Conservation (phyloP, 495 filamentous ascomycete species). For the Daldinia childiae region DNA sequence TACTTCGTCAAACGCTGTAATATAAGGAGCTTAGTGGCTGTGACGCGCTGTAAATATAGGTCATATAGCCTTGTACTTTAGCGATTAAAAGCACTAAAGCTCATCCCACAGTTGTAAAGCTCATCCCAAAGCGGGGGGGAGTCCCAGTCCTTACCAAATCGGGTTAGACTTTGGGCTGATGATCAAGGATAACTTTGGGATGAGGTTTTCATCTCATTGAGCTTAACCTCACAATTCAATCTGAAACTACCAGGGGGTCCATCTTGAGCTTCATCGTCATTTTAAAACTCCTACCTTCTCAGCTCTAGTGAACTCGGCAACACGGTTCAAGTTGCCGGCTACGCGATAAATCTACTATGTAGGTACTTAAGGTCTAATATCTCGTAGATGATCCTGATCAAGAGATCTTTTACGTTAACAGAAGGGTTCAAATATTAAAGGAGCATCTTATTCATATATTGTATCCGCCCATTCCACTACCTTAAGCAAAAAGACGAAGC, state of each 20-base stretch:
- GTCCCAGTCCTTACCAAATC: too few relatives aligned
- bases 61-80: too few relatives aligned
- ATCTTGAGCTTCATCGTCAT: slow-evolving; percentile 44
- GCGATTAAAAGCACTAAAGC: too few relatives aligned
- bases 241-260: slow-evolving; percentile 34
- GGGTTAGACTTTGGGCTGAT: too few relatives aligned
- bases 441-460: not conserved
- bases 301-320: not conserved
- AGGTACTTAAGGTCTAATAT: not conserved
- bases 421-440: not conserved
- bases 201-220: too few relatives aligned
- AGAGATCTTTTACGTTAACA: not conserved
- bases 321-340: not conserved
- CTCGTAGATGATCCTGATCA: not conserved
- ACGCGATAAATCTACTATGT: not conserved
- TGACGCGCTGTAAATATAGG: too few relatives aligned
- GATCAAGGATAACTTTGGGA: too few relatives aligned
- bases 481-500: not conserved
- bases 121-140: too few relatives aligned
- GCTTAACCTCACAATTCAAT: slow-evolving; percentile 13
- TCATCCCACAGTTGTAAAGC: too few relatives aligned
- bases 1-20: too few relatives aligned
- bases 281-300: slow-evolving; percentile 35
- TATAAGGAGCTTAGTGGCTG: too few relatives aligned
- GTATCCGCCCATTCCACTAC: not conserved